phyloP scores from a whole-genome alignment of 768 basidiomycete genomes.

The Flagelloscypha sp. region DNA sequence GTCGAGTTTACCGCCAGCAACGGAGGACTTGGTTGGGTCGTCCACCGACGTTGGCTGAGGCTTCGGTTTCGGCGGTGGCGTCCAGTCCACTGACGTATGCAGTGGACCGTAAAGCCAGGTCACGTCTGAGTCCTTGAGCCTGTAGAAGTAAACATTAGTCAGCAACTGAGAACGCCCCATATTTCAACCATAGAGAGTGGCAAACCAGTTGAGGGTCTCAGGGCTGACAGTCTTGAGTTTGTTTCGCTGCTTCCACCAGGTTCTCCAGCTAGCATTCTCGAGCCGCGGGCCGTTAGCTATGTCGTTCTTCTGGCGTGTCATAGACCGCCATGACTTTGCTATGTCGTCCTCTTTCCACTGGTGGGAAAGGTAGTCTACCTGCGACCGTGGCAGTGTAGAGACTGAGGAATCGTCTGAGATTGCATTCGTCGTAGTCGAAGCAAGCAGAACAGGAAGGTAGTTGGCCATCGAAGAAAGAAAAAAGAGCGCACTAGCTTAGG shows the following conservation, averaged over 20 bases:
- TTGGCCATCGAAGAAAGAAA: constrained; percentile 41
- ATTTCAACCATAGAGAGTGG: constrained; percentile 10
- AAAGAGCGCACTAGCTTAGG: too few species aligned
- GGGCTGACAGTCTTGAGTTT: constrained; percentile 91
- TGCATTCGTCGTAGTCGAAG: constrained; percentile 49
- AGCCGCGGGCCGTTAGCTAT: constrained; percentile 91
- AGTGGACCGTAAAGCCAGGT: constrained; percentile 98
- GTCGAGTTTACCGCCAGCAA: constrained; percentile 44
- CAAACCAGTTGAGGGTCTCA: constrained; percentile 97
- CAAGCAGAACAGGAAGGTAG: constrained; percentile 63
- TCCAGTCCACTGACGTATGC: constrained; percentile 86
- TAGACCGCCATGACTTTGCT: constrained; percentile 96
- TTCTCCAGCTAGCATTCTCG: constrained; percentile 98
- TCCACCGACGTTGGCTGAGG: constrained; percentile 29
- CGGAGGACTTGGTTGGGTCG: constrained; percentile 28
- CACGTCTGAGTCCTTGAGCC: constrained; percentile 98
- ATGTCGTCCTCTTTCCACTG: constrained; percentile 98
- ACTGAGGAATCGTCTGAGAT: constrained; percentile 72
- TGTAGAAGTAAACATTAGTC: constrained; percentile 25
- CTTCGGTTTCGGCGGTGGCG: constrained; percentile 53
- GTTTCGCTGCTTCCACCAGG: constrained; percentile 99
- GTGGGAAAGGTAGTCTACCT: constrained; percentile 98
- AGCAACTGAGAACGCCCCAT: constrained; percentile 5
- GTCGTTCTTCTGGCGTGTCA: constrained; percentile 98
- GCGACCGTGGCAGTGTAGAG: constrained; percentile 78